Evolutionary conservation across 2,329 filamentous ascomycete genomes (phyloP).

Genomic region (Xylariales sp.): DNA sequence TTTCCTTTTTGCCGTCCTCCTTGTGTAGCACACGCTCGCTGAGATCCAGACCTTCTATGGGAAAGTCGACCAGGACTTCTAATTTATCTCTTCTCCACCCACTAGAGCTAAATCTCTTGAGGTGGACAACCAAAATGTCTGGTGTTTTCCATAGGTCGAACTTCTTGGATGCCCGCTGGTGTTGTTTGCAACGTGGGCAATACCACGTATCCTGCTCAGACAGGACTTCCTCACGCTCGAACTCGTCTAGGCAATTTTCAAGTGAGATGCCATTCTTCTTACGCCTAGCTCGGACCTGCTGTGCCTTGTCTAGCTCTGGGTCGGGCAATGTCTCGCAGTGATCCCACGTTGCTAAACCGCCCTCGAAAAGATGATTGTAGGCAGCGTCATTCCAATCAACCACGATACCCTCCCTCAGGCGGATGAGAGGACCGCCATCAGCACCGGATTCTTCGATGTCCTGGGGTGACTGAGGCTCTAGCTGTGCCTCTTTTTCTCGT

Average conservation of each 20-base stretch:
- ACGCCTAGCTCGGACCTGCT: slow-evolving; percentile 59
- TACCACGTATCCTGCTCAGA: slow-evolving; percentile 98
- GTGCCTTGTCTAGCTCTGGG: slow-evolving; percentile 60
- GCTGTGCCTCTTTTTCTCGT: slow-evolving; percentile 10
- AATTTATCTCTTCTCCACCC: slow-evolving; percentile 84
- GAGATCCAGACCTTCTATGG: slow-evolving; percentile 81
- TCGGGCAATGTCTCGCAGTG: slow-evolving; percentile 52
- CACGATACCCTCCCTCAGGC: slow-evolving; percentile 78
- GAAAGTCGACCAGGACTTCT: slow-evolving; percentile 87
- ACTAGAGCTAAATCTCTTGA: slow-evolving; percentile 91
- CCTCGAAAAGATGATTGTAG: slow-evolving; percentile 67
- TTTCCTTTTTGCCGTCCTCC: slow-evolving; percentile 74
- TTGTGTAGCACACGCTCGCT: slow-evolving; percentile 73
- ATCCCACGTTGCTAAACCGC: slow-evolving; percentile 52
- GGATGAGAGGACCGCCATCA: slow-evolving; percentile 62
- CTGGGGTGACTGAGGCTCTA: slow-evolving; percentile 15
- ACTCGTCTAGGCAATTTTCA: slow-evolving; percentile 90
- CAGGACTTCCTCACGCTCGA: slow-evolving; percentile 87
- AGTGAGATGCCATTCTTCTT: slow-evolving; percentile 75
- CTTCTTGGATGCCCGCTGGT: slow-evolving; percentile 89
- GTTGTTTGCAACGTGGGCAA: slow-evolving; percentile 91
- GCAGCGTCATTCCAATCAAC: slow-evolving; percentile 77
- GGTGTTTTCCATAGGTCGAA: slow-evolving; percentile 96
- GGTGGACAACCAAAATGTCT: slow-evolving; percentile 89
- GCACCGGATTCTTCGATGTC: slow-evolving; percentile 29